Conservation (phyloP, 768 basidiomycete species). For the Lactifluus hygrophoroides region DNA sequence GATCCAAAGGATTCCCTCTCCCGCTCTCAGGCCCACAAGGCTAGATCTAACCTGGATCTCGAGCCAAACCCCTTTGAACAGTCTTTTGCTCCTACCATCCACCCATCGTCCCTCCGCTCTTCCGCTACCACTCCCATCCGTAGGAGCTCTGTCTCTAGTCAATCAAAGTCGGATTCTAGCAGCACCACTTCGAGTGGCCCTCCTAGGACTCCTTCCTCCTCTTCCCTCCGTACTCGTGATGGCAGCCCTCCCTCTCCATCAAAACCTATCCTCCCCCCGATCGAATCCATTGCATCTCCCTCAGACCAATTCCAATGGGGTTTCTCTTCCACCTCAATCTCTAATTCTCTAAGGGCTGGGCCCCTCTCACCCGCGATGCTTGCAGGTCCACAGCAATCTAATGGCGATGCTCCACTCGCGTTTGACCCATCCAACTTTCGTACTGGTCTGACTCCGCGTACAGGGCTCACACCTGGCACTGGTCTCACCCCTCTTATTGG, state of each 20-base stretch:
- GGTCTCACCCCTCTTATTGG: slow-evolving; percentile 78
- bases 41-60: slow-evolving; percentile 59
- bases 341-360: slow-evolving; percentile 81
- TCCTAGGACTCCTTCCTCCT: slow-evolving; percentile 18
- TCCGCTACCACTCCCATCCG: slow-evolving; percentile 29
- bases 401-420: slow-evolving; percentile 29
- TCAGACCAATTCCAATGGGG: slow-evolving; percentile 54
- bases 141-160: slow-evolving; percentile 22
- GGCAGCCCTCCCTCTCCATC: slow-evolving; percentile 29
- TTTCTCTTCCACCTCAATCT: slow-evolving; percentile 45
- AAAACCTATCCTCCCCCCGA: slow-evolving; percentile 73
- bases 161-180: slow-evolving; percentile 23
- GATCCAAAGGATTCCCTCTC: slow-evolving; percentile 4
- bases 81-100: slow-evolving; percentile 57
- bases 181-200: slow-evolving; percentile 18
- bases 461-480: slow-evolving; percentile 79
- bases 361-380: slow-evolving; percentile 97
- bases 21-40: slow-evolving; percentile 19
- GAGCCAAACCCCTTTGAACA: slow-evolving; percentile 95
- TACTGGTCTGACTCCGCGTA: slow-evolving; percentile 80
- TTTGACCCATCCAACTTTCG: slow-evolving; percentile 73
- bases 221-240: slow-evolving; percentile 19
- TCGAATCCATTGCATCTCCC: slow-evolving; percentile 70
- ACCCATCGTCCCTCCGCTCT: slow-evolving; percentile 24
- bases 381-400: slow-evolving; percentile 63